Evolutionary conservation across 768 basidiomycete genomes (phyloP), one percentile per base, ranked within the genome.

Genomic region (Porpolomopsis calyptriformis): DNA sequence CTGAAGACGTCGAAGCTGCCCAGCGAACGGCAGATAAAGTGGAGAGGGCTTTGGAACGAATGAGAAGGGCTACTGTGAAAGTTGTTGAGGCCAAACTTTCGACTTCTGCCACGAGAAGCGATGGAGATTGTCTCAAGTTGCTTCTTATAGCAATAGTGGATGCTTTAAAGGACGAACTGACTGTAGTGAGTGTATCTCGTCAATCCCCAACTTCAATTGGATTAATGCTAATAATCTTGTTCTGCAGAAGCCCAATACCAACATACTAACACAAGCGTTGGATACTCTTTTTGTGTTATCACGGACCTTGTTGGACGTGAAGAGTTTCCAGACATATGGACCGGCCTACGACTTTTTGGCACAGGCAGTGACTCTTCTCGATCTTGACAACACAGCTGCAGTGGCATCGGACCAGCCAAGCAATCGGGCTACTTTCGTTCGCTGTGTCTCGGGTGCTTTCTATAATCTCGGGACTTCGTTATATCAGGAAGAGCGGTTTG

Each of bases 391-490:
- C 26, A 11, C 7, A 4, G 22, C 3, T 10, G n/a, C 18, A 25
- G 58, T 63, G 12, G 47, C 22, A 19, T 8, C 43, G 6, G 26
- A 16, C 14, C 20, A 26, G 36, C 55, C 49, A 24, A 42, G 18
- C 46, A 47, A 9, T 23, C 40, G 40, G 26, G 69, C 78, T 0
- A 82, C 83, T 44, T 78, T 75, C 49, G 55, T 73, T 2, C 78
- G 85, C 12, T 87, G 83, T 53, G 63, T 83, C 7, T 84, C 83
- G 4, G 83, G 81, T 4, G 78, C 78, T 2, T 78, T 80, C 52
- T 76, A 87, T 52, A 81, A 83, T 54, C 54, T 83, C 1, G 83
- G 77, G 2, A 80, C 78, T 1, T 66, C 68, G n/a, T 58, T 92
- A 10, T 92, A 85, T 52, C 79, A 85, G 48, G 74, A 72, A 4